Conservation (phyloP, 805 yeast genomes). For the Candida pseudoglaebosa region DNA sequence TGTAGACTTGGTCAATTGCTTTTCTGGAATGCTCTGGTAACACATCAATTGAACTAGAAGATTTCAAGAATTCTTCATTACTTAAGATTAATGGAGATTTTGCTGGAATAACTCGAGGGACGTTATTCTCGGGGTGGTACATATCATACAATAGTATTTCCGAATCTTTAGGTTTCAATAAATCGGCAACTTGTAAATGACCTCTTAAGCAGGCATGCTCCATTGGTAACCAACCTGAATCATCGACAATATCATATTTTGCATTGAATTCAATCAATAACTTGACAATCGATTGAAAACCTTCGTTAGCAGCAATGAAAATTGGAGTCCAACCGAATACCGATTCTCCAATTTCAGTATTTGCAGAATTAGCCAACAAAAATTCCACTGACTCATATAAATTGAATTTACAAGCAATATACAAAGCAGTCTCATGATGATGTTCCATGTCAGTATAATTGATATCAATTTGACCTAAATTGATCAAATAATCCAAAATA, state of each 20-base stretch:
- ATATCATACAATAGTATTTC: slow-evolving; percentile 33
- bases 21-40: slow-evolving; percentile 30
- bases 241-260: slow-evolving; percentile 56
- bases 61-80: slow-evolving; percentile 8
- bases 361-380: slow-evolving; percentile 58
- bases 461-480: slow-evolving; percentile 57
- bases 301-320: slow-evolving; percentile 87
- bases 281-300: slow-evolving; percentile 54
- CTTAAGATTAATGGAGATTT: slow-evolving; percentile 9
- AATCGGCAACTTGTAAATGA: slow-evolving; percentile 64
- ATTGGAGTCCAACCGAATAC: slow-evolving; percentile 94
- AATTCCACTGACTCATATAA: slow-evolving; percentile 48
- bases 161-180: slow-evolving; percentile 48
- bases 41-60: slow-evolving; percentile 33
- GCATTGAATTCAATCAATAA: slow-evolving; percentile 54
- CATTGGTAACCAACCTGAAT: slow-evolving; percentile 96
- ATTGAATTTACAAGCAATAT: slow-evolving; percentile 69
- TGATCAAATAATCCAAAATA: slow-evolving; percentile 51
- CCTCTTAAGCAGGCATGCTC: slow-evolving; percentile 94
- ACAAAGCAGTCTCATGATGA: slow-evolving; percentile 74
- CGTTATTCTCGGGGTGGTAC: slow-evolving; percentile 32
- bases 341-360: slow-evolving; percentile 69
- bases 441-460: slow-evolving; percentile 57
- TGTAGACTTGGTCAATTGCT: slow-evolving; percentile 35
- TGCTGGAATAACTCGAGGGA: slow-evolving; percentile 17